A percentile compares a stretch with the other conserved stretches of the same genome.
These are phyloP conservation scores for Bertia moriformis DNA, from an alignment of 2,329 filamentous ascomycete species.

Conservation along the genomic window DNA sequence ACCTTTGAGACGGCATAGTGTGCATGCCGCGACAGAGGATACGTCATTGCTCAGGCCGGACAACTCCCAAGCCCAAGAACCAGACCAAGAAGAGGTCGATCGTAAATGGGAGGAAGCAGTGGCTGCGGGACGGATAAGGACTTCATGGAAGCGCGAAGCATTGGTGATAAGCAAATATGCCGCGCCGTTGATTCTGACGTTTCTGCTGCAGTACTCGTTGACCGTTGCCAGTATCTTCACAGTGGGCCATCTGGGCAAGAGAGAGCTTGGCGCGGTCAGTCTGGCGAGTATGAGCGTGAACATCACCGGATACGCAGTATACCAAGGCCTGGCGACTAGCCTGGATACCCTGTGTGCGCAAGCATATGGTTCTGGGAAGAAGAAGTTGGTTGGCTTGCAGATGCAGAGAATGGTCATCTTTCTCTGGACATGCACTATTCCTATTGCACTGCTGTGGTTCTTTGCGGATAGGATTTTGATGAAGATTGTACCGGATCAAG, in stretches of 20 bases:
- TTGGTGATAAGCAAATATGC: conserved; percentile 18
- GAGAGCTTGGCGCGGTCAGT: conserved; percentile 34
- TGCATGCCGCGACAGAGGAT: background rate
- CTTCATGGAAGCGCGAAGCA: background rate
- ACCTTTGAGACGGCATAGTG: background rate
- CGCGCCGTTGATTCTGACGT: conserved; percentile 33
- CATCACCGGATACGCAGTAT: conserved; percentile 33
- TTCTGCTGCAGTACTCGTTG: conserved; percentile 36
- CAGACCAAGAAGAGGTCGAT: background rate
- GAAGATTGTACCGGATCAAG: conserved; percentile 27
- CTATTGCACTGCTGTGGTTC: conserved; percentile 31
- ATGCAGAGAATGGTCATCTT: conserved; percentile 35
- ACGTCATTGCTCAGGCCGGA: background rate
- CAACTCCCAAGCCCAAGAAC: too few relatives aligned
- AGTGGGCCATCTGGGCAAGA: conserved; percentile 33
- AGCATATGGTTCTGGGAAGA: conserved; percentile 31
- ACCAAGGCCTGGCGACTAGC: conserved; percentile 33
- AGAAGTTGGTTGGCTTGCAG: conserved; percentile 31
- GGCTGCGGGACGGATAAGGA: background rate
- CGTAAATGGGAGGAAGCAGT: conserved; percentile 1
- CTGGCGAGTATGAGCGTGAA: conserved; percentile 36
- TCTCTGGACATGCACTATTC: conserved; percentile 28
- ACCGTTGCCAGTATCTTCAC: conserved; percentile 33
- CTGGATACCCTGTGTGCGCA: conserved; percentile 35
- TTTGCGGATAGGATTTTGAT: conserved; percentile 28